phyloP scores from a whole-genome alignment of 768 basidiomycete genomes.

The Chalciporus piperatus region DNA sequence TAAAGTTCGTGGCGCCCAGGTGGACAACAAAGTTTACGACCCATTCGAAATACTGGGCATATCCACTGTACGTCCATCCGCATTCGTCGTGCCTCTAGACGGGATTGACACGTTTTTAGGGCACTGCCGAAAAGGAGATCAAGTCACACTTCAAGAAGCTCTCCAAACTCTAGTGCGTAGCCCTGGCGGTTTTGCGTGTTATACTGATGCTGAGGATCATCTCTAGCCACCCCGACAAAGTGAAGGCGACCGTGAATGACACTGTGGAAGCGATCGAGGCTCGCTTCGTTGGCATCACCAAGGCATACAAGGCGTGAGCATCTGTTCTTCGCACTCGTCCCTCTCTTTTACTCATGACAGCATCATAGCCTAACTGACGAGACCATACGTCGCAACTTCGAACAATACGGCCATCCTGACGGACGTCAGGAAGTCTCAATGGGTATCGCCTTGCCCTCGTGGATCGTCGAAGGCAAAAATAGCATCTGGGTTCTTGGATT shows the following conservation, averaged over 20 bases:
- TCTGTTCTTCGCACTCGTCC: neutral
- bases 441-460: slow-evolving; percentile 92
- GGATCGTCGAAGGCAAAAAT: slow-evolving; percentile 92
- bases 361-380: slow-evolving; percentile 79
- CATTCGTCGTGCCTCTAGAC: neutral
- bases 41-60: slow-evolving; percentile 94
- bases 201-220: neutral
- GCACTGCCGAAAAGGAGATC: slow-evolving; percentile 80
- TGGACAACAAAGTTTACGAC: slow-evolving; percentile 77
- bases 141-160: slow-evolving; percentile 94
- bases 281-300: slow-evolving; percentile 89
- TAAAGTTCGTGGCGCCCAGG: slow-evolving; percentile 50
- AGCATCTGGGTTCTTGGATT: slow-evolving; percentile 85
- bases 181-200: neutral
- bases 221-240: slow-evolving; percentile 93
- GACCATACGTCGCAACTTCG: slow-evolving; percentile 85
- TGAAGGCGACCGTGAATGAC: slow-evolving; percentile 74
- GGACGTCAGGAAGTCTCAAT: slow-evolving; percentile 92
- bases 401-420: slow-evolving; percentile 91
- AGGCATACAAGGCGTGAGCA: slow-evolving; percentile 92
- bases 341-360: neutral
- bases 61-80: slow-evolving; percentile 43
- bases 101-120: slow-evolving; percentile 38
- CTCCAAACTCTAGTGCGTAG: slow-evolving; percentile 75
- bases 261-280: slow-evolving; percentile 84